Conservation (phyloP, 2,329 filamentous ascomycete genomes). For the Neophaeococcomyces aloes region DNA sequence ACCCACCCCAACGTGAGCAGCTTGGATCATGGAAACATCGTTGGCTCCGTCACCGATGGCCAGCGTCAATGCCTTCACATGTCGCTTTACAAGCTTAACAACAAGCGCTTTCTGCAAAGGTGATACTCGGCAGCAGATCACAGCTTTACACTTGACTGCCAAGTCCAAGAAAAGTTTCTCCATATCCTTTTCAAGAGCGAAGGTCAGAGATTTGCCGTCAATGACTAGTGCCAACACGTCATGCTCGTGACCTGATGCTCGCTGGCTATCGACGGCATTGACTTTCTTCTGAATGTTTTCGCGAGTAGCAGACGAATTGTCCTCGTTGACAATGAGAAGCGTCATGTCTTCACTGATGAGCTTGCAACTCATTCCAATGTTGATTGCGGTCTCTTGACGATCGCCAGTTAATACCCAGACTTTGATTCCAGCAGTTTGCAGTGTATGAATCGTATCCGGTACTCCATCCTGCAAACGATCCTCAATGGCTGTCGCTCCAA, state of each 20-base stretch:
- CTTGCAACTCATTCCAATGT: slow-evolving; percentile 99
- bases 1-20: slow-evolving; percentile 92
- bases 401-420: slow-evolving; percentile 97
- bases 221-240: slow-evolving; percentile 88
- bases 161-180: slow-evolving; percentile 90
- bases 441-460: slow-evolving; percentile 91
- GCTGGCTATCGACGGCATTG: slow-evolving; percentile 77
- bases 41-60: slow-evolving; percentile 97
- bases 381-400: slow-evolving; percentile 96
- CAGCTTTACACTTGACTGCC: slow-evolving; percentile 94
- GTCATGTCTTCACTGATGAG: slow-evolving; percentile 98
- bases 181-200: slow-evolving; percentile 81
- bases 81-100: slow-evolving; percentile 94
- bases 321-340: slow-evolving; percentile 89
- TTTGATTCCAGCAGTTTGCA: slow-evolving; percentile 95
- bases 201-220: slow-evolving; percentile 91
- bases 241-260: slow-evolving; percentile 45
- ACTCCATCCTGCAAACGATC: slow-evolving; percentile 95
- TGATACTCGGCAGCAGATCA: slow-evolving; percentile 88
- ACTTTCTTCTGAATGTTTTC: slow-evolving; percentile 91
- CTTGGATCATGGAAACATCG: slow-evolving; percentile 99
- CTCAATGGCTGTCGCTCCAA: slow-evolving; percentile 94
- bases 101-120: slow-evolving; percentile 94
- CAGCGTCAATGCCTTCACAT: slow-evolving; percentile 80
- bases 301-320: slow-evolving; percentile 63